phyloP scores from a whole-genome alignment of 2,329 filamentous ascomycete species.

The Didymella exigua region DNA sequence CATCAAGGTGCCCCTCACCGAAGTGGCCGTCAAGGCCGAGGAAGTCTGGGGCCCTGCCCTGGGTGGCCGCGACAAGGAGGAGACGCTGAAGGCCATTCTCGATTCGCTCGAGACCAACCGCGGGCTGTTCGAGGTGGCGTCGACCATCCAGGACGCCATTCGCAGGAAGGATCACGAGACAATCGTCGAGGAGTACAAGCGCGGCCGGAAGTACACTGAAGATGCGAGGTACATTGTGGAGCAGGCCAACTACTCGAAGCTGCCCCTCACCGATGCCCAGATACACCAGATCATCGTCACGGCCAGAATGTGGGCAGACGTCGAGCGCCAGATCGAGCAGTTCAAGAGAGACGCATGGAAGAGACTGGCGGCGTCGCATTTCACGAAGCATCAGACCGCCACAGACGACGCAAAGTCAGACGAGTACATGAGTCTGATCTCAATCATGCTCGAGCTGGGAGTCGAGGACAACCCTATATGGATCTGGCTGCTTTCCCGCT shows the following conservation, averaged over 20 bases:
- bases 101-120: slow-evolving; percentile 78
- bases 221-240: slow-evolving; percentile 74
- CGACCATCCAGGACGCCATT: slow-evolving; percentile 79
- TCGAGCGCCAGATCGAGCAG: slow-evolving; percentile 80
- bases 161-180: slow-evolving; percentile 89
- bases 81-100: slow-evolving; percentile 79
- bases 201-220: slow-evolving; percentile 80
- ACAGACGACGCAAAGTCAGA: slow-evolving; percentile 64
- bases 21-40: slow-evolving; percentile 91
- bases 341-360: slow-evolving; percentile 94
- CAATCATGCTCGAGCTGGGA: slow-evolving; percentile 86
- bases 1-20: slow-evolving; percentile 85
- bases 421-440: slow-evolving; percentile 91
- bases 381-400: slow-evolving; percentile 53
- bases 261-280: slow-evolving; percentile 74
- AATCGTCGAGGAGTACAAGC: slow-evolving; percentile 83
- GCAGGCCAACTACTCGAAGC: slow-evolving; percentile 53
- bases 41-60: slow-evolving; percentile 97
- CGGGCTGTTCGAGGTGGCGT: slow-evolving; percentile 80
- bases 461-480: slow-evolving; percentile 96
- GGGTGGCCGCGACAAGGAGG: slow-evolving; percentile 88
- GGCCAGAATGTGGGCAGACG: slow-evolving; percentile 93
- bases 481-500: slow-evolving; percentile 90
- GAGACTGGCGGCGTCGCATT: slow-evolving; percentile 72
- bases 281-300: slow-evolving; percentile 86